Evolutionary conservation across 75 land plant species (phyloP).

Genomic region (Azolla pinnata): DNA sequence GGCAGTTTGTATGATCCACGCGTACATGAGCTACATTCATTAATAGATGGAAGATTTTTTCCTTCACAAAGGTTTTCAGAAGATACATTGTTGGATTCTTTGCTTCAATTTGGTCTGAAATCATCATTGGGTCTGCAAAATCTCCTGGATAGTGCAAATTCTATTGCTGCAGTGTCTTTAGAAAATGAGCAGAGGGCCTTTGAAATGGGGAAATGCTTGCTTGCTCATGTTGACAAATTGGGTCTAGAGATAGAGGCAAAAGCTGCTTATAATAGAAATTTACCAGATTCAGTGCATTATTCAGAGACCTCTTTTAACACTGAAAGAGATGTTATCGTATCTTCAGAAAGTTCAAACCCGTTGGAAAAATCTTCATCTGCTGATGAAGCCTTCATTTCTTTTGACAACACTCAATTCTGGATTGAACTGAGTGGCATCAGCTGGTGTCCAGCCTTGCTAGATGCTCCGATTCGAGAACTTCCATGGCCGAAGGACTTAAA

Average conservation of each 20-base stretch:
- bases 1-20: slow-evolving; percentile 95
- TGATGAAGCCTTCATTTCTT: too few species aligned
- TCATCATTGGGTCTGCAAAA: slow-evolving; percentile 46
- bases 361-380: too few species aligned
- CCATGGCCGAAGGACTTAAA: slow-evolving; percentile 54
- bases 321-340: background rate
- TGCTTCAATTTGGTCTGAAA: slow-evolving; percentile 59
- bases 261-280: background rate
- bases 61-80: slow-evolving; percentile 51
- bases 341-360: too few species aligned
- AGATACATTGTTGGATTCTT: slow-evolving; percentile 44
- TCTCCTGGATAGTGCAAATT: slow-evolving; percentile 72
- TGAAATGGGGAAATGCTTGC: slow-evolving; percentile 40
- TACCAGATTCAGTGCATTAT: background rate
- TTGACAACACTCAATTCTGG: slow-evolving; percentile 80
- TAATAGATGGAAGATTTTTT: slow-evolving; percentile 68
- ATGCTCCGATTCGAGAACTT: slow-evolving; percentile 43
- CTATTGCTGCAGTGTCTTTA: slow-evolving; percentile 57
- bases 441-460: slow-evolving; percentile 78
- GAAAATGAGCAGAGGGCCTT: slow-evolving; percentile 32
- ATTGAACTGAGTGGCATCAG: slow-evolving; percentile 39
- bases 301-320: background rate
- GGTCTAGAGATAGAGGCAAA: slow-evolving; percentile 3
- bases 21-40: slow-evolving; percentile 47
- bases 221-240: slow-evolving; percentile 49